Conservation (phyloP, 2,329 filamentous ascomycete genomes). For the Fusarium begoniae region DNA sequence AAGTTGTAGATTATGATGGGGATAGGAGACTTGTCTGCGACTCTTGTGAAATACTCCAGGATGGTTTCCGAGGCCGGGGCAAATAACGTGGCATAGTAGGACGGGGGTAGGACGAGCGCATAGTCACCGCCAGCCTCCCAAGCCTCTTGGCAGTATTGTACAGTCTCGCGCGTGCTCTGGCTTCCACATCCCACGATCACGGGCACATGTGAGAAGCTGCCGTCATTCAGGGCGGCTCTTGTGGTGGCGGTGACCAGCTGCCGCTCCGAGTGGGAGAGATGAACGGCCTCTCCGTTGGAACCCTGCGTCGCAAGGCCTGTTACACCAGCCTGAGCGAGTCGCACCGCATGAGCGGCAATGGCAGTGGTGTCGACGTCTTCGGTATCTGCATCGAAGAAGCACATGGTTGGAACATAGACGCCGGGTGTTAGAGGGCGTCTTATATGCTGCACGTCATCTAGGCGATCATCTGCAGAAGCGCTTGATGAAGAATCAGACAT, state of each 20-base stretch:
- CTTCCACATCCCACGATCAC: constrained; percentile 80
- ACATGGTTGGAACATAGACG: constrained; percentile 78
- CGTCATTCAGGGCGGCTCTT: constrained; percentile 71
- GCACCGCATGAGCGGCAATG: constrained; percentile 69
- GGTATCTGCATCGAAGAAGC: constrained; percentile 72
- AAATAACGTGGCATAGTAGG: constrained; percentile 77
- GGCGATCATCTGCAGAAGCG: constrained; percentile 52
- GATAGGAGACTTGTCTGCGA: constrained; percentile 70
- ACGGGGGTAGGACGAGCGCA: constrained; percentile 78
- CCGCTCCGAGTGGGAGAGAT: constrained; percentile 76
- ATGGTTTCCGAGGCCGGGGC: constrained; percentile 62
- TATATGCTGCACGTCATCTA: constrained; percentile 46
- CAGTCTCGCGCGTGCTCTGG: constrained; percentile 77
- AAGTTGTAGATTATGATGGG: constrained; percentile 77
- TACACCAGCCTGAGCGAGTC: constrained; percentile 78
- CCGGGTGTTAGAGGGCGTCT: constrained; percentile 57
- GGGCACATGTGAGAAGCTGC: constrained; percentile 72
- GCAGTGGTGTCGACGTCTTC: constrained; percentile 74
- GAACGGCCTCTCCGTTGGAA: constrained; percentile 85
- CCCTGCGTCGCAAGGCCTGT: constrained; percentile 80
- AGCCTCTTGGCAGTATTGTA: constrained; percentile 75
- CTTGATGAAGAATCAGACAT: constrained; percentile 48
- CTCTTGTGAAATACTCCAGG: constrained; percentile 71
- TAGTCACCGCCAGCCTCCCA: constrained; percentile 76
- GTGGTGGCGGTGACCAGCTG: constrained; percentile 74